Evolutionary conservation across 2,329 filamentous ascomycete species (phyloP).

Genomic region (Byssoonygena ceratinophila): DNA sequence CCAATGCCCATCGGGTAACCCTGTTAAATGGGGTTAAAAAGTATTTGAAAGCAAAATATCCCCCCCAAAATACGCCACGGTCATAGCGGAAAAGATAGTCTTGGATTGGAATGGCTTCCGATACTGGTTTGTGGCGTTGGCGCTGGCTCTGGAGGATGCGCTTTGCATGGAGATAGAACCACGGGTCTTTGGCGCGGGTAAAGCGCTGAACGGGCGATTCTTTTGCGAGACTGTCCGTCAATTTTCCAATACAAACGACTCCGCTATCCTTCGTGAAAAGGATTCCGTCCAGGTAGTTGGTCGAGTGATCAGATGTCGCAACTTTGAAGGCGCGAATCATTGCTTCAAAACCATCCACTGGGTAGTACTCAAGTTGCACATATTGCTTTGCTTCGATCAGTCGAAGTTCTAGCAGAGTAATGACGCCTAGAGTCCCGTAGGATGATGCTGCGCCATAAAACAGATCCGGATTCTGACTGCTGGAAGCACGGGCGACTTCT

Average conservation of each 20-base stretch:
- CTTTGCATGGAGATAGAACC: slow-evolving; percentile 62
- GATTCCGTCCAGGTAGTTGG: slow-evolving; percentile 62
- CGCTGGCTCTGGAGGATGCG: slow-evolving; percentile 19
- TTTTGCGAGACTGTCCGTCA: slow-evolving; percentile 35
- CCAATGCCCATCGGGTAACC: slow-evolving; percentile 46
- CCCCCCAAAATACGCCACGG: slow-evolving; percentile 50
- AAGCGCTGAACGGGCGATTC: slow-evolving; percentile 38
- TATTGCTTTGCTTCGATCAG: slow-evolving; percentile 45
- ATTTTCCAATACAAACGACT: slow-evolving; percentile 48
- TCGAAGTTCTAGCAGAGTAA: slow-evolving; percentile 50
- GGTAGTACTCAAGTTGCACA: slow-evolving; percentile 54
- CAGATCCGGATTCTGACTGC: slow-evolving; percentile 42
- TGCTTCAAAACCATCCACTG: slow-evolving; percentile 41
- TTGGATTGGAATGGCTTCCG: slow-evolving; percentile 38
- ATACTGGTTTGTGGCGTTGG: slow-evolving; percentile 13
- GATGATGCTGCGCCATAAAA: slow-evolving; percentile 51
- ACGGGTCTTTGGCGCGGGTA: slow-evolving; percentile 52
- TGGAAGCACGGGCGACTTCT: slow-evolving; percentile 41
- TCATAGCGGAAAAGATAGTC: slow-evolving; percentile 51
- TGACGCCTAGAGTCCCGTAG: slow-evolving; percentile 51
- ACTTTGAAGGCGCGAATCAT: slow-evolving; percentile 42
- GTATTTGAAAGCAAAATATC: slow-evolving; percentile 41
- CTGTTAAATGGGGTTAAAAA: slow-evolving; percentile 47
- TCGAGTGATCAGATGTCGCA: slow-evolving; percentile 30
- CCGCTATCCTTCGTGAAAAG: slow-evolving; percentile 45